Base-by-base conservation (phyloP, 169 alveolate genomes). In the Cryptosporidium felis region DNA sequence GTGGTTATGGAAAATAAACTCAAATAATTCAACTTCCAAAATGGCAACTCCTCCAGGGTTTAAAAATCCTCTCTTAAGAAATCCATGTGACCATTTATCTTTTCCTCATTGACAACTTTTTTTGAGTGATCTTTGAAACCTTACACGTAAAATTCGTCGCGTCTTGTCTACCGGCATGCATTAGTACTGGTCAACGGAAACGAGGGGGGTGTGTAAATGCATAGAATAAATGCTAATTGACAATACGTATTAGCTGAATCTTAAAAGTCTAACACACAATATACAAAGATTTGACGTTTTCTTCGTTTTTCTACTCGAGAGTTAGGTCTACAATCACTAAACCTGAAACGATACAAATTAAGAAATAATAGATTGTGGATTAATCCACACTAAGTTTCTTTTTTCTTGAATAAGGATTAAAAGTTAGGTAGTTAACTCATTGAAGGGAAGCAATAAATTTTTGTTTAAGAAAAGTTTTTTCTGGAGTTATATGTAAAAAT, bases 341-440 rank as follows among this genome's bases (percentile, higher is more conserved):
- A n/a, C n/a, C n/a, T n/a, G n/a, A n/a, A n/a, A n/a, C n/a, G n/a
- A n/a, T n/a, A n/a, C n/a, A n/a, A n/a, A n/a, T 3, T 3, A 23
- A 23, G 14, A 56, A 56, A 56, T 56, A 56, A 56, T 56, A 56
- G 62, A 56, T 56, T 56, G 62, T 56, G 62, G 34, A 56, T 28
- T 5, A 56, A 21, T 56, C 62, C 62, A 56, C 62, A 56, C 30
- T 56, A 56, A 56, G 14, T 56, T 5, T 56, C 23, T 10, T 56
- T 10, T 21, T 28, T 14, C 30, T 0, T 56, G 32, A 36, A 56
- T 5, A 56, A 56, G 62, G 30, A 8, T 21, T 56, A n/a, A 56
- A 56, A 26, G 44, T n/a, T n/a, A 56, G 6, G 14, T 21, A 3
- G 21, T 9, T 56, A 56, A 56, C 30, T 23, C 23, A 56, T 28